A percentile compares a stretch with the other conserved stretches of the same genome.
phyloP scores from a whole-genome alignment of 345 rosid genomes.

The Salix caprea region DNA sequence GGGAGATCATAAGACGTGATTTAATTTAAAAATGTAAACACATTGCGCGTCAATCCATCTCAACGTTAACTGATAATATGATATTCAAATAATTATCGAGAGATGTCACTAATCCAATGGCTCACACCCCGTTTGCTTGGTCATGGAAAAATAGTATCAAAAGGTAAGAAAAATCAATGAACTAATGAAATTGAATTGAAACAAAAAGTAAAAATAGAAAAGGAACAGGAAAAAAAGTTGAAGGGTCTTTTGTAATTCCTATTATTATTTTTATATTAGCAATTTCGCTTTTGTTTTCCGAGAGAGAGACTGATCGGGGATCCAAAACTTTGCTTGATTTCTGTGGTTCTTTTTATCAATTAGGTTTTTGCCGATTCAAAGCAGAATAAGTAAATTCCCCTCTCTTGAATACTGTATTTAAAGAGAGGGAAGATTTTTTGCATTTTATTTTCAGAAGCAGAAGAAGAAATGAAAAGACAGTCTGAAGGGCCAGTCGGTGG shows the following conservation, averaged over 20 bases:
- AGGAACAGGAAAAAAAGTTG: too few relatives aligned
- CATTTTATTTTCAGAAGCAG: not conserved
- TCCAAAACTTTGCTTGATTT: constrained; percentile 20
- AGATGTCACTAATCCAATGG: too few relatives aligned
- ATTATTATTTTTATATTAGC: not conserved
- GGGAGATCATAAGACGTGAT: not conserved
- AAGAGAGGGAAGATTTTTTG: not conserved
- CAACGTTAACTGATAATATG: too few relatives aligned
- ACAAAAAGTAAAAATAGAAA: too few relatives aligned
- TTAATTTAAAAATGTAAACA: too few relatives aligned
- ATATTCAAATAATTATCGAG: too few relatives aligned
- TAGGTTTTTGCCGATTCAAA: not conserved
- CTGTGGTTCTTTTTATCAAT: constrained; percentile 3
- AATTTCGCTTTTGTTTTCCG: constrained; percentile 6
- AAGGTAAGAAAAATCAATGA: too few relatives aligned
- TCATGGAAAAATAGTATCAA: too few relatives aligned
- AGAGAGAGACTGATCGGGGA: constrained; percentile 9
- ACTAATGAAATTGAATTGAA: too few relatives aligned
- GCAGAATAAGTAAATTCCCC: not conserved
- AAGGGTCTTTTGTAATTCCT: not conserved
- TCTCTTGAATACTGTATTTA: not conserved
- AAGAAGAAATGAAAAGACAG: not conserved
- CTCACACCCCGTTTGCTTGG: too few relatives aligned
- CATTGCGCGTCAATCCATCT: too few relatives aligned
- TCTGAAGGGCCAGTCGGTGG: not conserved